phyloP scores from a whole-genome alignment of 1,139 yeast species.

The Saccharomyces uvarum region DNA sequence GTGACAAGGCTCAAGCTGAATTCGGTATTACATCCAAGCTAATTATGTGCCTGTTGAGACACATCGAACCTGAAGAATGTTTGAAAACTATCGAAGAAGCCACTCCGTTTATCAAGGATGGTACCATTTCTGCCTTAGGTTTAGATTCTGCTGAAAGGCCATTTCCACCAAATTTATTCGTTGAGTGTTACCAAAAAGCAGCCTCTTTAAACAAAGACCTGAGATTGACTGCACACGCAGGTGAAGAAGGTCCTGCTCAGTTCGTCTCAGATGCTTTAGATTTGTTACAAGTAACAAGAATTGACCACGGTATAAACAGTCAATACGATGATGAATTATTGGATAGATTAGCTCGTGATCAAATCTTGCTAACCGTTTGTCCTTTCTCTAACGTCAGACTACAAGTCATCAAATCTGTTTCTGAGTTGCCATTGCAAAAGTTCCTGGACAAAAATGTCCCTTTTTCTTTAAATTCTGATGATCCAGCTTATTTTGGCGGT shows the following conservation, averaged over 20 bases:
- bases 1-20: conserved; percentile 48
- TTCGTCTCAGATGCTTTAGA: conserved; percentile 53
- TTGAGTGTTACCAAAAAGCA: conserved; percentile 50
- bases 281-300: conserved; percentile 52
- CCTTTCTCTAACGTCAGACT: conserved; percentile 70
- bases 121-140: conserved; percentile 63
- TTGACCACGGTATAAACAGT: conserved; percentile 73
- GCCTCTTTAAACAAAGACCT: conserved; percentile 42
- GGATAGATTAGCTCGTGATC: conserved; percentile 44
- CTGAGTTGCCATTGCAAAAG: conserved; percentile 54
- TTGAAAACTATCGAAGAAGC: conserved; percentile 49
- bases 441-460: conserved; percentile 58
- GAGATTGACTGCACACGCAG: conserved; percentile 75
- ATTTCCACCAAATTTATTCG: conserved; percentile 61
- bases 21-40: conserved; percentile 58
- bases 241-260: conserved; percentile 75
- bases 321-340: conserved; percentile 46
- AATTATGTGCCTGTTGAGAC: conserved; percentile 75
- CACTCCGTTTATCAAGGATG: conserved; percentile 42
- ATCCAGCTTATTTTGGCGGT: conserved; percentile 83
- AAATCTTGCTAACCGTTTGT: conserved; percentile 59
- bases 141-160: conserved; percentile 70
- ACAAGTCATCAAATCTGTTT: conserved; percentile 61
- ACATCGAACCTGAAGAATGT: conserved; percentile 54
- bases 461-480: conserved; percentile 73